These are phyloP conservation scores for Lodderomyces parapsilosis DNA, from an alignment of 1,139 yeast genomes.

Conservation along the genomic window DNA sequence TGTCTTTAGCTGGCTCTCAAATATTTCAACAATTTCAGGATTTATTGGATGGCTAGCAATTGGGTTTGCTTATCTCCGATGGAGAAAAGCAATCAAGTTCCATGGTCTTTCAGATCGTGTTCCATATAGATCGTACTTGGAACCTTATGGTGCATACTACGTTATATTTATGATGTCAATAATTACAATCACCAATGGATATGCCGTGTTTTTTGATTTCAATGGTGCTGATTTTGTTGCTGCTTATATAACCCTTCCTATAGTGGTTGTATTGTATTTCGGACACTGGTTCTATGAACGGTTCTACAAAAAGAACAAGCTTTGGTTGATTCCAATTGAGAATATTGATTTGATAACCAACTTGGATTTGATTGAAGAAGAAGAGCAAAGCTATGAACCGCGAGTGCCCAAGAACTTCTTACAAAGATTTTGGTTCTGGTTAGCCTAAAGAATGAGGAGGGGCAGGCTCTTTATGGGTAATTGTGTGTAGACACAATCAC, in stretches of 20 bases:
- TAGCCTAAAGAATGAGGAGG: conserved; percentile 23
- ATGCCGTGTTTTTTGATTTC: conserved; percentile 53
- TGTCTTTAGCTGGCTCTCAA: conserved; percentile 67
- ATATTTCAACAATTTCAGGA: conserved; percentile 70
- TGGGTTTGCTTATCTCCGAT: conserved; percentile 58
- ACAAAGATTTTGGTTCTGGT: conserved; percentile 43
- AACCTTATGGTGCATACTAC: conserved; percentile 51
- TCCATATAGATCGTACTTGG: conserved; percentile 47
- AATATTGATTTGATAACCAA: conserved; percentile 48
- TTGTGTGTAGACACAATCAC: too few species aligned
- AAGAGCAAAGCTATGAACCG: conserved; percentile 28
- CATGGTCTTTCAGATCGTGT: conserved; percentile 45
- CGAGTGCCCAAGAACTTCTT: conserved; percentile 30
- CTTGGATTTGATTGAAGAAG: conserved; percentile 43
- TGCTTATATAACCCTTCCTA: conserved; percentile 60
- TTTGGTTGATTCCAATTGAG: conserved; percentile 38
- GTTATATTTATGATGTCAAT: conserved; percentile 46
- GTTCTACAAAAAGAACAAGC: conserved; percentile 24
- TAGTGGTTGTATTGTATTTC: conserved; percentile 45
- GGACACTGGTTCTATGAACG: conserved; percentile 40
- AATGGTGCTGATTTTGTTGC: conserved; percentile 57
- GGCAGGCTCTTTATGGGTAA: too few species aligned
- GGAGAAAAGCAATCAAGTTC: conserved; percentile 50
- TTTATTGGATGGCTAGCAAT: conserved; percentile 51
- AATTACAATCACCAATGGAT: conserved; percentile 57